Conservation (phyloP, 768 basidiomycete species). For the Sistotremastrum niveocremeum region DNA sequence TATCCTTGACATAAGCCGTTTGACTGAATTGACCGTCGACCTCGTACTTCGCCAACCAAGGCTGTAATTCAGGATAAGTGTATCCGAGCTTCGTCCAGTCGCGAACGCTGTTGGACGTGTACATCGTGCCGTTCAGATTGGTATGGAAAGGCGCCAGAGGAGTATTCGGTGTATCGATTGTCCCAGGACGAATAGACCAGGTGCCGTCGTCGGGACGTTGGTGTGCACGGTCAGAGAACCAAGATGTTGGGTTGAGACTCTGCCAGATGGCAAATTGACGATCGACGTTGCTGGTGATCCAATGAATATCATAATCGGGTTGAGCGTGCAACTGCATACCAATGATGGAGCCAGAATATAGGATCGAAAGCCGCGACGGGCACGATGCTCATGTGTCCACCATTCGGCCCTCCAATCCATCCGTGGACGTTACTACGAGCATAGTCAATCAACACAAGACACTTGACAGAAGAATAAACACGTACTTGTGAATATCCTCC, state of each 20-base stretch:
- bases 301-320: no score
- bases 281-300: slow-evolving; percentile 28
- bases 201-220: no score
- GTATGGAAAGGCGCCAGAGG: no score
- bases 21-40: no score
- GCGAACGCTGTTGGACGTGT: neutral
- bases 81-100: slow-evolving; percentile 26
- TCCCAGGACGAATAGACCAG: no score
- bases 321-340: no score
- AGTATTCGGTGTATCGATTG: no score
- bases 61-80: slow-evolving; percentile 37
- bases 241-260: slow-evolving; percentile 21
- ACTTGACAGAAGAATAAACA: no score
- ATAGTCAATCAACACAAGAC: no score
- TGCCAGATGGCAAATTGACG: slow-evolving; percentile 40
- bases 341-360: slow-evolving; percentile 41
- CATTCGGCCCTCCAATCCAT: neutral
- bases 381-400: neutral
- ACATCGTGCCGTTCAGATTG: no score
- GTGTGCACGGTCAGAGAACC: no score
- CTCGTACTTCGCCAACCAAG: slow-evolving; percentile 5
- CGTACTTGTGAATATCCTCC: slow-evolving; percentile 33
- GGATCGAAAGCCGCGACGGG: slow-evolving; percentile 30
- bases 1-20: no score
- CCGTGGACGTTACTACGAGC: neutral